phyloP scores from a whole-genome alignment of 305 asterid genomes.

The Euphrasia arctica region DNA sequence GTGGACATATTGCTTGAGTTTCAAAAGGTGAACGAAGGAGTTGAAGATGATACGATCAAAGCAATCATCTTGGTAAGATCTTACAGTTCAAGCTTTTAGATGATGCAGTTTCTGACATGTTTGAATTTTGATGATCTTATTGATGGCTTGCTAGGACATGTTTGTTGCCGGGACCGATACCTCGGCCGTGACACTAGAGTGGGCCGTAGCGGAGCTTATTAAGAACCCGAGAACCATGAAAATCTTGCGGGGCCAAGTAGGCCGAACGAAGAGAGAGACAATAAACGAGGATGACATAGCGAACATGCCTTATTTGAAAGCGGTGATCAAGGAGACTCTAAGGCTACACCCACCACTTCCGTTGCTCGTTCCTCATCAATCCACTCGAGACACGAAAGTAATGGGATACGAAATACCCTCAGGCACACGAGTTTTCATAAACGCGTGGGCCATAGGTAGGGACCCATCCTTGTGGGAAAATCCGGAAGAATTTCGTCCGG shows the following conservation, averaged over 20 bases:
- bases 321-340: slow-evolving; percentile 43
- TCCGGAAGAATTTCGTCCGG: slow-evolving; percentile 37
- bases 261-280: slow-evolving; percentile 10
- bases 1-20: slow-evolving; percentile 30
- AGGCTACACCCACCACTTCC: slow-evolving; percentile 40
- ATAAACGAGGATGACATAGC: too few species aligned
- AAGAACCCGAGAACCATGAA: slow-evolving; percentile 31
- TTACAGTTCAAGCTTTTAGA: too few species aligned
- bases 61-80: slow-evolving; percentile 28
- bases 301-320: slow-evolving; percentile 30
- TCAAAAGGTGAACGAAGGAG: slow-evolving; percentile 22
- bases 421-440: too few species aligned
- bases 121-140: too few species aligned
- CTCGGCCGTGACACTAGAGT: slow-evolving; percentile 24
- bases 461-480: slow-evolving; percentile 34
- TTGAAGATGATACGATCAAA: slow-evolving; percentile 27
- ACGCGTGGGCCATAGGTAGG: too few species aligned
- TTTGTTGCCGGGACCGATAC: slow-evolving; percentile 7
- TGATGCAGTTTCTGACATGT: too few species aligned
- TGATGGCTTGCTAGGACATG: slow-evolving; percentile 29
- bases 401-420: too few species aligned
- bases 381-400: too few species aligned
- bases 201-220: slow-evolving; percentile 42
- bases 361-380: slow-evolving; percentile 6
- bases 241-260: slow-evolving; percentile 26